phyloP scores from a whole-genome alignment of 2,329 filamentous ascomycete species.

The Cadophora luteo-olivacea region DNA sequence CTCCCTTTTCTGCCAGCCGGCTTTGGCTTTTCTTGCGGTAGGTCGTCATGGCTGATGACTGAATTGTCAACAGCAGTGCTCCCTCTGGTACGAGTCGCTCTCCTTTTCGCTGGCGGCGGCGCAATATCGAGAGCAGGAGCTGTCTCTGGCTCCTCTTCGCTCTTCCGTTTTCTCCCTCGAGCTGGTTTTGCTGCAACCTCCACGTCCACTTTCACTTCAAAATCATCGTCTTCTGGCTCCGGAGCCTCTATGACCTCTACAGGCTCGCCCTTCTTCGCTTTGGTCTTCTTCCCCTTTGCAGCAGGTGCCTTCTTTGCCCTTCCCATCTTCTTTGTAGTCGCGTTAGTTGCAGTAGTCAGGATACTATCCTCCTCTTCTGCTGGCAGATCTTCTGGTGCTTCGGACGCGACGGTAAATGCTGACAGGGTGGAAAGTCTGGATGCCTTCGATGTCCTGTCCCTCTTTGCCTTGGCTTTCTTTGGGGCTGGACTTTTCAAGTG shows the following conservation, averaged over 20 bases:
- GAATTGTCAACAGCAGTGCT: constrained; percentile 49
- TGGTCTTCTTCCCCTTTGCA: constrained; percentile 54
- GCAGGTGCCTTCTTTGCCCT: constrained; percentile 63
- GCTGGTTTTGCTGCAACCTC: constrained; percentile 37
- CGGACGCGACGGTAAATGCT: constrained; percentile 56
- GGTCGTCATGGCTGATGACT: constrained; percentile 52
- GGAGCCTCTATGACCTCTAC: constrained; percentile 52
- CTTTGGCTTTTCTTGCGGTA: constrained; percentile 45
- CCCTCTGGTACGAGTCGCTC: constrained; percentile 46
- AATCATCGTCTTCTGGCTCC: constrained; percentile 43
- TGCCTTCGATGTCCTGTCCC: constrained; percentile 69
- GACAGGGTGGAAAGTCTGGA: constrained; percentile 70
- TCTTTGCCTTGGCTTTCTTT: constrained; percentile 61
- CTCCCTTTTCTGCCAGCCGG: constrained; percentile 53
- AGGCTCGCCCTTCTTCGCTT: constrained; percentile 60
- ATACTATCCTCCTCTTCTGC: constrained; percentile 64
- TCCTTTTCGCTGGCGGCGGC: constrained; percentile 49
- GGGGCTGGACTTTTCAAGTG: constrained; percentile 53
- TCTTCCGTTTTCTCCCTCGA: constrained; percentile 41
- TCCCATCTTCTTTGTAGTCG: constrained; percentile 60
- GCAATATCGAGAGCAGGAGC: constrained; percentile 22
- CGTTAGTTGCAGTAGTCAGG: constrained; percentile 63
- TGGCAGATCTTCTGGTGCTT: constrained; percentile 53
- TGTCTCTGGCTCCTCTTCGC: constrained; percentile 30
- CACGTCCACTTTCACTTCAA: constrained; percentile 39